Percentiles rank a stretch among this genome's conserved stretches.
phyloP scores from a whole-genome alignment of 1,139 yeast species.

The Protomyces pachydermus region DNA sequence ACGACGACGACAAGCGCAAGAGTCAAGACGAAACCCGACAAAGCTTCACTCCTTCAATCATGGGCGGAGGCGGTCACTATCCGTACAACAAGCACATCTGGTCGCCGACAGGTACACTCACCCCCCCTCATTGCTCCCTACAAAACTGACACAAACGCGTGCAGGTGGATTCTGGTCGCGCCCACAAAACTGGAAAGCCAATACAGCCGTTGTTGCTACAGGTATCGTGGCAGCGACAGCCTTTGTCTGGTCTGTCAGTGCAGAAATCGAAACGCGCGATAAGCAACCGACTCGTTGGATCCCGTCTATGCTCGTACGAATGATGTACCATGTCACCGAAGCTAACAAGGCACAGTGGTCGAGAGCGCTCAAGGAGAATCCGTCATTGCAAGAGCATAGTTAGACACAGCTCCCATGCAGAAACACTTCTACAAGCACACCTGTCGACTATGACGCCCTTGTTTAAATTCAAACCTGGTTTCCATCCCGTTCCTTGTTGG shows the following conservation, averaged over 20 bases:
- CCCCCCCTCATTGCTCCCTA: not conserved
- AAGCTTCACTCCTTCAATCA: not conserved
- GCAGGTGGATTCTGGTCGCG: constrained; percentile 46
- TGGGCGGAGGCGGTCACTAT: constrained; percentile 13
- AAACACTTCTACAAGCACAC: too few species aligned
- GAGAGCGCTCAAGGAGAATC: constrained; percentile 17
- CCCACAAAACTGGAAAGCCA: constrained; percentile 44
- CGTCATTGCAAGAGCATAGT: constrained; percentile 19
- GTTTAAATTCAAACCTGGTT: not conserved
- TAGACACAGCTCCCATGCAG: not conserved
- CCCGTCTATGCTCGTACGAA: constrained; percentile 21
- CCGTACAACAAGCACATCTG: constrained; percentile 33
- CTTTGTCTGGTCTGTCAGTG: constrained; percentile 23
- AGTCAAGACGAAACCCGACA: too few species aligned
- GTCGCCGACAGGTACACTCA: constrained; percentile 33
- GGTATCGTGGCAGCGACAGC: constrained; percentile 20
- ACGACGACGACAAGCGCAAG: too few species aligned
- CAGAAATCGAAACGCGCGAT: constrained; percentile 23
- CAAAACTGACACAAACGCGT: not conserved
- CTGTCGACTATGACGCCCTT: not conserved
- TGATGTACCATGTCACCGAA: not conserved
- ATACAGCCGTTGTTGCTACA: constrained; percentile 35
- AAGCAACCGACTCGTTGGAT: constrained; percentile 26
- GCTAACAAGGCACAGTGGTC: constrained; percentile 1
- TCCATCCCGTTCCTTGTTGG: constrained; percentile 20